phyloP scores from a whole-genome alignment of 176 grass and related monocot genomes.

The Oryza rufipogon region DNA sequence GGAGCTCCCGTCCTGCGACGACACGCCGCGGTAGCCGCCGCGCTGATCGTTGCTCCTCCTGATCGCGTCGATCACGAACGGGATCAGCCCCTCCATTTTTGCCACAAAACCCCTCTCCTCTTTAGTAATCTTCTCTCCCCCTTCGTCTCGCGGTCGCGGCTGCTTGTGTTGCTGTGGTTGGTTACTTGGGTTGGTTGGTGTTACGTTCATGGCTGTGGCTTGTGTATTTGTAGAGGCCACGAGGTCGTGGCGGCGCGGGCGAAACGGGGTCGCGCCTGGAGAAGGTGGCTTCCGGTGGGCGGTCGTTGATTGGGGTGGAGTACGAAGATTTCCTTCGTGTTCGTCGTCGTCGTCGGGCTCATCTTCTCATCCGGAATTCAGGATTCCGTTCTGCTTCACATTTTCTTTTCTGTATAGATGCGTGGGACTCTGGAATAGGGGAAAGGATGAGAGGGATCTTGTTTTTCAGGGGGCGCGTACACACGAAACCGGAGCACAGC shows the following conservation, averaged over 20 bases:
- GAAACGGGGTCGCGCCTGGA: not conserved
- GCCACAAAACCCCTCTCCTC: not conserved
- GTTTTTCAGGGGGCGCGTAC: not conserved
- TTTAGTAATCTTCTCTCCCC: too few relatives aligned
- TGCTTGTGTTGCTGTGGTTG: too few relatives aligned
- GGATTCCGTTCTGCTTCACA: not conserved
- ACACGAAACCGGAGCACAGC: conserved; percentile 20
- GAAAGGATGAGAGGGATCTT: conserved; percentile 1
- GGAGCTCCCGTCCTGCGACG: conserved; percentile 46
- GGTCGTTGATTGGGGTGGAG: not conserved
- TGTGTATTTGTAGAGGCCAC: not conserved
- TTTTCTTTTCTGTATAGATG: not conserved
- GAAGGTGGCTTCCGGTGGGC: not conserved
- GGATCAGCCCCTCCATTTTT: conserved; percentile 96
- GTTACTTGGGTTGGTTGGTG: too few relatives aligned
- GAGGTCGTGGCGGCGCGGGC: not conserved
- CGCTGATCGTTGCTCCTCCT: conserved; percentile 53
- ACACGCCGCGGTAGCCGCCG: conserved; percentile 48
- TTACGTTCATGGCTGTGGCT: not conserved
- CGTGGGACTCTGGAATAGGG: conserved; percentile 15
- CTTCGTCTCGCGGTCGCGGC: too few relatives aligned
- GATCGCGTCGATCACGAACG: conserved; percentile 75
- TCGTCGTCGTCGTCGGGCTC: not conserved
- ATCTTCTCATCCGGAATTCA: not conserved
- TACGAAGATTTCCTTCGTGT: not conserved